Evolutionary conservation across 2,329 filamentous ascomycete species (phyloP).

Genomic region (Teratosphaeria gauchensis): DNA sequence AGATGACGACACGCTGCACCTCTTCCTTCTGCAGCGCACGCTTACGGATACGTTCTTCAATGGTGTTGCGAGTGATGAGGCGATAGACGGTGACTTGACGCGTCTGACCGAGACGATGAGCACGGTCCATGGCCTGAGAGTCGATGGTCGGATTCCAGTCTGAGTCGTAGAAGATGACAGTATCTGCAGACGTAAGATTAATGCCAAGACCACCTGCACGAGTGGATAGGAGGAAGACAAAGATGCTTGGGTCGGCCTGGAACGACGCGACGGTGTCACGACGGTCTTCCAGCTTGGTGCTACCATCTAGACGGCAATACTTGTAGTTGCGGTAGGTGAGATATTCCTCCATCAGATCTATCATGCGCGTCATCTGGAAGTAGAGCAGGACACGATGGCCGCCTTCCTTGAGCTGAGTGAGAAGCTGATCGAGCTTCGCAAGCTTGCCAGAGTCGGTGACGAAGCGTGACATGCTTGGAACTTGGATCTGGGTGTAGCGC

Average conservation of each 20-base stretch:
- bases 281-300: slow-evolving; percentile 92
- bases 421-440: slow-evolving; percentile 75
- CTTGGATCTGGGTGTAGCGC: slow-evolving; percentile 80
- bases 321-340: slow-evolving; percentile 98
- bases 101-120: slow-evolving; percentile 93
- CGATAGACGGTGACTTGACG: slow-evolving; percentile 94
- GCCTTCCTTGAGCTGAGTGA: slow-evolving; percentile 82
- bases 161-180: slow-evolving; percentile 98
- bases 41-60: slow-evolving; percentile 96
- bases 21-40: slow-evolving; percentile 96
- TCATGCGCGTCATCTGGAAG: slow-evolving; percentile 99
- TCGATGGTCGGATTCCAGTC: slow-evolving; percentile 99
- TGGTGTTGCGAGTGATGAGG: slow-evolving; percentile 90
- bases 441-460: slow-evolving; percentile 97
- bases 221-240: slow-evolving; percentile 92
- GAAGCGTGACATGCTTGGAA: slow-evolving; percentile 94
- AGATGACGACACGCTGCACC: slow-evolving; percentile 93
- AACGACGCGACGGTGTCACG: slow-evolving; percentile 95
- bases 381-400: slow-evolving; percentile 91
- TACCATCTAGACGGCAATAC: slow-evolving; percentile 92
- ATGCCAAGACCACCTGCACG: slow-evolving; percentile 96
- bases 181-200: slow-evolving; percentile 92
- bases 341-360: slow-evolving; percentile 98
- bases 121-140: slow-evolving; percentile 97
- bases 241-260: slow-evolving; percentile 88